These are phyloP conservation scores for Talaromyces sp. DNA, from an alignment of 2,329 filamentous ascomycete genomes.

Conservation along the genomic window DNA sequence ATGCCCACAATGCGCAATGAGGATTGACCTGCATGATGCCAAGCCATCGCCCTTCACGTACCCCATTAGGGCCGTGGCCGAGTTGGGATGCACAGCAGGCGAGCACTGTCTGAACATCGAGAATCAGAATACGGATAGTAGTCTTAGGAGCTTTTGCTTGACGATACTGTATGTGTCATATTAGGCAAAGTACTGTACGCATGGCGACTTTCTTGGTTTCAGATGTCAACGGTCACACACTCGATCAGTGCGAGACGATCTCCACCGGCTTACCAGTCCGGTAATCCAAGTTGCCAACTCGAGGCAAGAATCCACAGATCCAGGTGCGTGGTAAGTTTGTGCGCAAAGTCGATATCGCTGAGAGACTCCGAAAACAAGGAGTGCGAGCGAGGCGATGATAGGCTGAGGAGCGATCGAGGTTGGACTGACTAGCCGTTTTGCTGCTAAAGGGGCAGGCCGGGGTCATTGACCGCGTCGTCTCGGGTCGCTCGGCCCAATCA, in stretches of 20 bases:
- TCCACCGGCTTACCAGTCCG: not conserved
- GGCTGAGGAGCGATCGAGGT: slow-evolving; percentile 2
- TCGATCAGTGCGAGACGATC: slow-evolving; percentile 1
- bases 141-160: not conserved
- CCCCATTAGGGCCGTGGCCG: not conserved
- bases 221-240: slow-evolving; percentile 1
- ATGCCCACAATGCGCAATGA: not conserved
- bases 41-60: not conserved
- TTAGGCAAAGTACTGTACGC: not conserved
- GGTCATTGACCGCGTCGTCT: slow-evolving; percentile 8
- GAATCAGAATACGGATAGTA: not conserved
- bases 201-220: not conserved
- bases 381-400: not conserved
- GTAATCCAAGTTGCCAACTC: not conserved
- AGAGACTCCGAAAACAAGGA: not conserved
- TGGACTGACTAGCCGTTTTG: not conserved
- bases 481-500: not conserved
- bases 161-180: not conserved
- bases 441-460: not conserved
- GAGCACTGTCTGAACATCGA: not conserved
- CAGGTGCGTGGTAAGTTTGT: not conserved
- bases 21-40: slow-evolving; percentile 10
- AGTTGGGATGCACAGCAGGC: not conserved
- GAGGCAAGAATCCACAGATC: not conserved
- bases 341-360: not conserved